phyloP scores from a whole-genome alignment of 805 yeast species.

The Candida verbasci region DNA sequence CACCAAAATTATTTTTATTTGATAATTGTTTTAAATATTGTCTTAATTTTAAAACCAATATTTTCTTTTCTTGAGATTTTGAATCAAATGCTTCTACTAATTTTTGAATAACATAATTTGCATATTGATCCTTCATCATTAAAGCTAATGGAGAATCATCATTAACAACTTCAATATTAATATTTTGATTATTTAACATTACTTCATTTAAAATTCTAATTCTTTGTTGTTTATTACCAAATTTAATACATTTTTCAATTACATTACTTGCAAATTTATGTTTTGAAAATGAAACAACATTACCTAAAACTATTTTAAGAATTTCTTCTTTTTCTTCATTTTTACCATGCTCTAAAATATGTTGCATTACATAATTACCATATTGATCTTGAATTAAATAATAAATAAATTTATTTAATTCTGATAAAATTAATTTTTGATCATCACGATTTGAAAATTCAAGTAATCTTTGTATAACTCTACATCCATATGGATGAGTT shows the following conservation, averaged over 20 bases:
- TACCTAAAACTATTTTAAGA: slow-evolving; percentile 62
- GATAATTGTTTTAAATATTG: slow-evolving; percentile 74
- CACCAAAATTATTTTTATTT: slow-evolving; percentile 63
- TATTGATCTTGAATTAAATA: slow-evolving; percentile 90
- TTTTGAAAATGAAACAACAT: slow-evolving; percentile 78
- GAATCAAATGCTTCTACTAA: slow-evolving; percentile 74
- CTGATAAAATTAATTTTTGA: slow-evolving; percentile 62
- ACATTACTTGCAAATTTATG: slow-evolving; percentile 98
- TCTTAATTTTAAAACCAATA: slow-evolving; percentile 69
- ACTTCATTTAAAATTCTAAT: slow-evolving; percentile 62
- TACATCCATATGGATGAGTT: slow-evolving; percentile 95
- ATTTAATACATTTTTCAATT: slow-evolving; percentile 86
- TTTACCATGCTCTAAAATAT: slow-evolving; percentile 83
- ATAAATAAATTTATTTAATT: slow-evolving; percentile 66
- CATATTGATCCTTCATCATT: slow-evolving; percentile 98
- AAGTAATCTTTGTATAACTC: slow-evolving; percentile 89
- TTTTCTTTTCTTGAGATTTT: slow-evolving; percentile 57
- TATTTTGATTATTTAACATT: slow-evolving; percentile 47
- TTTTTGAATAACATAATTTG: slow-evolving; percentile 95
- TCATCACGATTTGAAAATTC: slow-evolving; percentile 70
- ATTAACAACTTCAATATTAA: slow-evolving; percentile 42
- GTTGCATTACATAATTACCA: slow-evolving; percentile 97
- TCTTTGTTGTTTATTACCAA: slow-evolving; percentile 64
- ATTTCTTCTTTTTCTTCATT: slow-evolving; percentile 56
- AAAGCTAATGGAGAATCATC: slow-evolving; percentile 71